Evolutionary conservation across 306 rosid species (phyloP).

Genomic region (Cicer bijugum): DNA sequence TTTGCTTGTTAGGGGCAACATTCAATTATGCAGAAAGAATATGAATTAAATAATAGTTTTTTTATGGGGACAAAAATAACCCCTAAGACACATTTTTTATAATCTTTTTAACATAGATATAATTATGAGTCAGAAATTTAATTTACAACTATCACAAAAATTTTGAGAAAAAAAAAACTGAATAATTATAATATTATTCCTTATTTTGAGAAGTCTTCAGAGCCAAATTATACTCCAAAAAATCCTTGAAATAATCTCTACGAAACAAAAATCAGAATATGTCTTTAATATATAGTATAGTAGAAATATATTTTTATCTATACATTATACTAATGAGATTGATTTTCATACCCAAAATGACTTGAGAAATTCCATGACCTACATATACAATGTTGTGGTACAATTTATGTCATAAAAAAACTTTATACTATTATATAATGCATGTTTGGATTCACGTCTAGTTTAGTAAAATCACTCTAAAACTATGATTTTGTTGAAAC

Average conservation of each 20-base stretch:
- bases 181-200: constrained; percentile 40
- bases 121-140: constrained; percentile 30
- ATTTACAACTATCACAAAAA: constrained; percentile 53
- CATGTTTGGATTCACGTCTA: neutral
- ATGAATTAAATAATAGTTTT: constrained; percentile 33
- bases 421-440: neutral
- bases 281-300: constrained; percentile 41
- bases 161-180: constrained; percentile 47
- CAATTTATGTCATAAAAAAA: neutral
- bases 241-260: constrained; percentile 50
- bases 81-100: constrained; percentile 6
- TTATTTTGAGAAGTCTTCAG: constrained; percentile 43
- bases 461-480: no score
- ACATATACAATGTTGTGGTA: constrained; percentile 27
- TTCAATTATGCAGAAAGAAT: constrained; percentile 35
- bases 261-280: constrained; percentile 37
- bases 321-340: constrained; percentile 50
- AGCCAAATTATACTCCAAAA: constrained; percentile 49
- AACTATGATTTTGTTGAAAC: no score
- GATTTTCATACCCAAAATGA: constrained; percentile 77
- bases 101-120: neutral
- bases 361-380: constrained; percentile 93
- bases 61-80: neutral
- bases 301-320: constrained; percentile 49
- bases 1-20: constrained; percentile 1